A percentile compares a stretch with the other conserved stretches of the same genome.
Evolutionary conservation across 306 rosid species (phyloP).

Genomic region (Cercis canadensis): DNA sequence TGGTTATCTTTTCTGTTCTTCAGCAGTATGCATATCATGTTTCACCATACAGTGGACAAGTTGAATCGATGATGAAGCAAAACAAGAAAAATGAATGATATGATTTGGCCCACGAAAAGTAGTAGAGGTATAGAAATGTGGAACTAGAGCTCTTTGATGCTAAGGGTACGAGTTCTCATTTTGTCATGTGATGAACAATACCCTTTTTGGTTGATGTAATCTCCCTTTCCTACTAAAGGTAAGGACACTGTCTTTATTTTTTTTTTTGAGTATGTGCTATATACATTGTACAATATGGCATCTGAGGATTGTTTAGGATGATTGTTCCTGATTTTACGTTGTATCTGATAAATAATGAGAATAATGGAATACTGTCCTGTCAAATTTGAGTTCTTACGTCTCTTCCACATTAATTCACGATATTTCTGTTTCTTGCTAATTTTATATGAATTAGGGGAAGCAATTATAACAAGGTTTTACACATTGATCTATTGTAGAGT

Average conservation of each 20-base stretch:
- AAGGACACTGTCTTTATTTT: too few relatives aligned
- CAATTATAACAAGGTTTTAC: background rate
- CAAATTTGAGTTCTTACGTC: slow-evolving; percentile 11
- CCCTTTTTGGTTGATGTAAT: too few relatives aligned
- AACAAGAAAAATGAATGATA: slow-evolving; percentile 67
- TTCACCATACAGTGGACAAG: slow-evolving; percentile 79
- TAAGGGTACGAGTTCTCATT: slow-evolving; percentile 24
- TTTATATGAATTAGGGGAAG: background rate
- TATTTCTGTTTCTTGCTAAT: background rate
- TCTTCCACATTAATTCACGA: background rate
- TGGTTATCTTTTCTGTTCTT: slow-evolving; percentile 87
- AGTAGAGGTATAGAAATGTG: background rate
- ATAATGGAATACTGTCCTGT: background rate
- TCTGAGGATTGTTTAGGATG: slow-evolving; percentile 19
- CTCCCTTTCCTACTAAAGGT: background rate
- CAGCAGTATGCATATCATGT: slow-evolving; percentile 92
- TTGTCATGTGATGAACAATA: too few relatives aligned
- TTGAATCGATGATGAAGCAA: slow-evolving; percentile 59
- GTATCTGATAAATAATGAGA: slow-evolving; percentile 22
- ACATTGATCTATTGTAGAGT: too few relatives aligned
- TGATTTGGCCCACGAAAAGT: slow-evolving; percentile 17
- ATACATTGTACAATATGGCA: background rate
- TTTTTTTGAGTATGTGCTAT: slow-evolving; percentile 8
- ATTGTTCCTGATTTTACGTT: slow-evolving; percentile 3
- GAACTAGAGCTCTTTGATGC: slow-evolving; percentile 6